A percentile compares a stretch with the other conserved stretches of the same genome.
These are phyloP conservation scores for Ophiostoma montium DNA, from an alignment of 2,329 filamentous ascomycete genomes.

Conservation along the genomic window DNA sequence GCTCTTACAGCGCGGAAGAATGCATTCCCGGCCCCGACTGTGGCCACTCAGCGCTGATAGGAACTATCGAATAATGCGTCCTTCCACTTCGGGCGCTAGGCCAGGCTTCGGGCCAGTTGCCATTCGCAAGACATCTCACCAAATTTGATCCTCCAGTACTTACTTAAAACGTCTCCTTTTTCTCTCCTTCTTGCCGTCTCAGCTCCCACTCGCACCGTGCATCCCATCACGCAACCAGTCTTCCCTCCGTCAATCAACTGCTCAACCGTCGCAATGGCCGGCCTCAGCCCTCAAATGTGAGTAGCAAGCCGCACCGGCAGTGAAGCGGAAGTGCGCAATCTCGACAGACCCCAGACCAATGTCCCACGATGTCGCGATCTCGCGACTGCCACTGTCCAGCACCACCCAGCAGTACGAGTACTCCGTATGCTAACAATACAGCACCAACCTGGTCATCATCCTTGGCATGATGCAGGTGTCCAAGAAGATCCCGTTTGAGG, in stretches of 20 bases:
- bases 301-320: conserved; percentile 15
- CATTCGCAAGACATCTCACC: too few species aligned
- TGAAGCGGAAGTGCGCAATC: too few species aligned
- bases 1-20: background rate
- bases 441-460: conserved; percentile 88
- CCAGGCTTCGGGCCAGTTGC: too few species aligned
- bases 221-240: background rate
- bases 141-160: background rate
- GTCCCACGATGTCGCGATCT: too few species aligned
- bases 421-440: conserved; percentile 28
- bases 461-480: conserved; percentile 97
- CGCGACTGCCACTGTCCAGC: background rate
- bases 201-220: background rate
- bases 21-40: conserved; percentile 3
- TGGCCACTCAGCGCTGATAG: too few species aligned
- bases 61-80: too few species aligned
- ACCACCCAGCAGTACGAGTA: background rate
- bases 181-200: background rate
- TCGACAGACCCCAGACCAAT: too few species aligned
- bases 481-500: conserved; percentile 89
- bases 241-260: background rate
- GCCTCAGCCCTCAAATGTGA: conserved; percentile 51
- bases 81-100: too few species aligned
- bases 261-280: conserved; percentile 35
- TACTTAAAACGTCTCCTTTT: background rate